Evolutionary conservation across 208 protist genomes (phyloP), one percentile per base, ranked within the genome.

Genomic region (Tritrichomonas foetus): DNA sequence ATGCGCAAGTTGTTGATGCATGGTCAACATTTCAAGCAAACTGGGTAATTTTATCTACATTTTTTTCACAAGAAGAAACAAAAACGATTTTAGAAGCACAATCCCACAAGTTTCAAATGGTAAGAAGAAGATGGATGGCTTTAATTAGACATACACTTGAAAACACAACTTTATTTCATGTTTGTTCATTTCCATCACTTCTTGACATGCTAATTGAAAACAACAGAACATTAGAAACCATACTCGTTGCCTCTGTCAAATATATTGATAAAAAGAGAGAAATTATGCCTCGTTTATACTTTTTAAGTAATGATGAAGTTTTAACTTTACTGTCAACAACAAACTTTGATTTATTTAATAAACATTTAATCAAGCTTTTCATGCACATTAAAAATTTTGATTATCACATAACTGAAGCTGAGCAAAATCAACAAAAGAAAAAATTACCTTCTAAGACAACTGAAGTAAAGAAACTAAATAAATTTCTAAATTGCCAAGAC

Each of bases 321-420:
- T 39, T 89, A 2, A 53, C 41, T 61, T n/a, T 89, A 3, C 57
- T 53, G 53, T 89, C 78, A 57, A 89, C 78, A 39, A 57, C 78
- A 41, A 47, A 89, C 57, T 89, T 89, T 50, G 41, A 25, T 14
- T 57, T 39, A 41, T 89, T 89, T 39, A 20, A 27, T 57, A 14
- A 13, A 33, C 78, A 89, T 89, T 57, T 89, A 14, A 53, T 20
- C 3, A 89, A 89, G 30, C 33, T 89, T 33, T 89, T 89, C 47
- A 89, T 89, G 78, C 47, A 89, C 47, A 57, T 89, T 14, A 89
- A 44, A 89, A 49, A n/a, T n/a, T 89, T 89, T 39, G 78, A 89
- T 89, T 89, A 44, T n/a, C 78, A 57, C 20, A 82, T 41, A 8
- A 33, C 47, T 30, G 74, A 82, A 82, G 30, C 33, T 0, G 39